A percentile compares a stretch with the other conserved stretches of the same genome.
phyloP scores from a whole-genome alignment of 495 filamentous ascomycete genomes.

The Penicillium lividum region DNA sequence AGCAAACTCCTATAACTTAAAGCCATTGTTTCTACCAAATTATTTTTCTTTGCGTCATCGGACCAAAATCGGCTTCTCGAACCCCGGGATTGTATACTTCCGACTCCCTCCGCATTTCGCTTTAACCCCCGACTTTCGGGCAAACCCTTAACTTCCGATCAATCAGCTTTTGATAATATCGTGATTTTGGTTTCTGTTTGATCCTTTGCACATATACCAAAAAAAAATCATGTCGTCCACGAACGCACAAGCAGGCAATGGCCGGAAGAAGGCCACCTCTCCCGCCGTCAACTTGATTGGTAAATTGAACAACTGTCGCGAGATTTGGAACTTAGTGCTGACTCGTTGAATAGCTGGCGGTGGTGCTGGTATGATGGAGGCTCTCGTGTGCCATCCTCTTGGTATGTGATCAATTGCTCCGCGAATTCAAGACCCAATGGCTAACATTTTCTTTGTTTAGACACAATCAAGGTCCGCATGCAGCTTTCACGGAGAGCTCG shows the following conservation, averaged over 20 bases:
- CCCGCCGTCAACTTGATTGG: constrained; percentile 93
- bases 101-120: constrained; percentile 28
- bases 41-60: constrained; percentile 7
- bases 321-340: constrained; percentile 21
- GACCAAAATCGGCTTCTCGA: constrained; percentile 10
- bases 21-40: not conserved
- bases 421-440: constrained; percentile 1
- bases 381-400: constrained; percentile 92
- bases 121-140: constrained; percentile 17
- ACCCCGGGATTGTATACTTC: constrained; percentile 31
- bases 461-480: constrained; percentile 99
- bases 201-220: not conserved
- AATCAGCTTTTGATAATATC: constrained; percentile 10
- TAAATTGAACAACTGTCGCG: constrained; percentile 35
- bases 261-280: constrained; percentile 74
- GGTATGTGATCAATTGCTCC: constrained; percentile 58
- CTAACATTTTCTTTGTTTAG: constrained; percentile 43
- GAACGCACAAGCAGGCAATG: constrained; percentile 57
- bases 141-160: constrained; percentile 8
- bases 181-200: not conserved
- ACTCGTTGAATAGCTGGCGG: constrained; percentile 72
- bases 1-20: not conserved
- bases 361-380: constrained; percentile 99
- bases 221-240: constrained; percentile 62
- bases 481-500: constrained; percentile 88